These are phyloP conservation scores for Hapsidospora chrysogenum DNA, from an alignment of 495 filamentous ascomycete species.

Conservation along the genomic window DNA sequence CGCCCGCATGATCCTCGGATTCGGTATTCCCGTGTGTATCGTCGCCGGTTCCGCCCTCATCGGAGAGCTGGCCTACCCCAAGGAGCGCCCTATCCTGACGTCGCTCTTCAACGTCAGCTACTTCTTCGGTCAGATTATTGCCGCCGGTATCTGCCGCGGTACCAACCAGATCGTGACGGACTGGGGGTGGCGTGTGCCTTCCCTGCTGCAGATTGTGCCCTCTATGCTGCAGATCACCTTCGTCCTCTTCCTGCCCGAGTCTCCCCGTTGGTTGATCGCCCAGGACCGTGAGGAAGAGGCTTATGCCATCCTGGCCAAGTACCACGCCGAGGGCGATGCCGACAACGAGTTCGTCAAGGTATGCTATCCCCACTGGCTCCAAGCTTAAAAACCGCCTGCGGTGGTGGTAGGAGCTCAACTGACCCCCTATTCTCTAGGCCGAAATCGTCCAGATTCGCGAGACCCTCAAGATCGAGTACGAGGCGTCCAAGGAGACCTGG, in stretches of 20 bases:
- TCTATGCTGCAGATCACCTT: slow-evolving; percentile 33
- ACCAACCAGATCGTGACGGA: slow-evolving; percentile 30
- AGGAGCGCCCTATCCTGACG: slow-evolving; percentile 44
- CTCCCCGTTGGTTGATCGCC: slow-evolving; percentile 30
- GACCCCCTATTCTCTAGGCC: too few species aligned
- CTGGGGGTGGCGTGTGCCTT: slow-evolving; percentile 37
- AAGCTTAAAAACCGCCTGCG: too few species aligned
- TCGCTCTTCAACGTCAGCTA: slow-evolving; percentile 42
- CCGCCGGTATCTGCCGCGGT: slow-evolving; percentile 33
- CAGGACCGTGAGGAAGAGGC: slow-evolving; percentile 17
- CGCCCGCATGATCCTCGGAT: slow-evolving; percentile 21
- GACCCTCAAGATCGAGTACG: slow-evolving; percentile 39
- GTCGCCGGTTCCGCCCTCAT: slow-evolving; percentile 39
- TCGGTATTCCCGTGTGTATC: slow-evolving; percentile 4
- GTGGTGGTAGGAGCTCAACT: too few species aligned
- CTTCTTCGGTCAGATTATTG: slow-evolving; percentile 30
- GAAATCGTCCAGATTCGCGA: slow-evolving; percentile 44
- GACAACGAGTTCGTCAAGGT: slow-evolving; percentile 35
- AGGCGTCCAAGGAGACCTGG: slow-evolving; percentile 37
- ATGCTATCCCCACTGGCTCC: too few species aligned
- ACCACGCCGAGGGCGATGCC: slow-evolving; percentile 24
- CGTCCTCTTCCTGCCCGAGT: slow-evolving; percentile 39
- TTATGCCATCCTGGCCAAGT: slow-evolving; percentile 23
- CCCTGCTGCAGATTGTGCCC: slow-evolving; percentile 36
- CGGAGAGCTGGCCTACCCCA: slow-evolving; percentile 50